Evolutionary conservation across 2,329 filamentous ascomycete genomes (phyloP).

Genomic region (Fusarium torreyae): DNA sequence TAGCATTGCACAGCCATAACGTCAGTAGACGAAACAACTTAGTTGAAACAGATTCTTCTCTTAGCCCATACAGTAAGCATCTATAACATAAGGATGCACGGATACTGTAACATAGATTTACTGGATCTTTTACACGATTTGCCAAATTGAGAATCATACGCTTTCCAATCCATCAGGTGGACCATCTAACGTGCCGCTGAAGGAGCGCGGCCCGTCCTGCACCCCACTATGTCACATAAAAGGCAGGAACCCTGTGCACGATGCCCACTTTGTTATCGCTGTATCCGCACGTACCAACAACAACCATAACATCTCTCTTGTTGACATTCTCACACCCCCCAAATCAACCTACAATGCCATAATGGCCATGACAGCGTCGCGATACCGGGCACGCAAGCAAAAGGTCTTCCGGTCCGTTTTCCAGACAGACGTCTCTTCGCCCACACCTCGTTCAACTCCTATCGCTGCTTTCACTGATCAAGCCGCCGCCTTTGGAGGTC

Average conservation of each 20-base stretch:
- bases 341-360: constrained; percentile 38
- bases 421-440: constrained; percentile 65
- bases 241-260: constrained; percentile 21
- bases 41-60: constrained; percentile 22
- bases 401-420: constrained; percentile 71
- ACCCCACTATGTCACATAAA: constrained; percentile 18
- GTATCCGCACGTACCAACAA: constrained; percentile 39
- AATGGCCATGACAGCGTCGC: constrained; percentile 57
- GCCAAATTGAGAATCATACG: constrained; percentile 20
- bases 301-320: constrained; percentile 32
- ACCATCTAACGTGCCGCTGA: constrained; percentile 15
- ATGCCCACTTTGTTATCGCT: not conserved
- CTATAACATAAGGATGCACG: constrained; percentile 8
- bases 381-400: constrained; percentile 63
- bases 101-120: not conserved
- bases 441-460: constrained; percentile 59
- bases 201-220: constrained; percentile 32
- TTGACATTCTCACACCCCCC: constrained; percentile 42
- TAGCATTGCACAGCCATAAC: not conserved
- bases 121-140: constrained; percentile 11
- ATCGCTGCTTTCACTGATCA: constrained; percentile 57
- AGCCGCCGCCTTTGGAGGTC: constrained; percentile 64
- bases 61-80: not conserved
- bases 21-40: constrained; percentile 14
- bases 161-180: constrained; percentile 1